phyloP scores from a whole-genome alignment of 2,329 filamentous ascomycete genomes.

The Xylariaceae sp. region DNA sequence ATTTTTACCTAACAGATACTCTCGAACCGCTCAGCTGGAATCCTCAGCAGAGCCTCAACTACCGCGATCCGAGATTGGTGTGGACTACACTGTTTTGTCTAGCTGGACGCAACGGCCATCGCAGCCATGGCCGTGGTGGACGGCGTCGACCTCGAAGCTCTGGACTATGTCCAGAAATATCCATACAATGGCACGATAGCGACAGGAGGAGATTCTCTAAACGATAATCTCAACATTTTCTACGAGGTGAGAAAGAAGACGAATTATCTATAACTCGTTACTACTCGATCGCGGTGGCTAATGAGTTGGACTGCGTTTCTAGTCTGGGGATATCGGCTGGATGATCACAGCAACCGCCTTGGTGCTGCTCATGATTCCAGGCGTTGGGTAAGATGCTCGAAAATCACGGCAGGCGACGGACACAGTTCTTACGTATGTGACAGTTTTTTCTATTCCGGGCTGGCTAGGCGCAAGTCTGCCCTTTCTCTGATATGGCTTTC shows the following conservation, averaged over 20 bases:
- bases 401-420: neutral
- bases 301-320: slow-evolving; percentile 9
- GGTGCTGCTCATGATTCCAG: slow-evolving; percentile 88
- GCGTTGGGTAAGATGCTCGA: slow-evolving; percentile 61
- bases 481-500: slow-evolving; percentile 88
- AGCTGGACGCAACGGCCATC: slow-evolving; percentile 2
- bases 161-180: slow-evolving; percentile 44
- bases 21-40: neutral
- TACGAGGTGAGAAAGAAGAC: slow-evolving; percentile 59
- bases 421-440: slow-evolving; percentile 8
- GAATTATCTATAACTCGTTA: neutral
- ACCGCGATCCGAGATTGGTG: neutral
- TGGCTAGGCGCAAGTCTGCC: slow-evolving; percentile 83
- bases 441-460: slow-evolving; percentile 86
- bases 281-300: slow-evolving; percentile 20
- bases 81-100: neutral
- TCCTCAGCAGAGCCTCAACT: neutral
- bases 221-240: slow-evolving; percentile 70
- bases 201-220: slow-evolving; percentile 65
- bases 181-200: slow-evolving; percentile 62
- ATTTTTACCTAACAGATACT: neutral
- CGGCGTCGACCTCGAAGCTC: slow-evolving; percentile 39
- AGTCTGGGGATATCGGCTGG: slow-evolving; percentile 79
- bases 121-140: slow-evolving; percentile 33
- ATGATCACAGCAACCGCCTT: slow-evolving; percentile 77